Percentiles rank a stretch among this genome's conserved stretches.
Conservation (phyloP, 208 protist species). For the Leishmania arabica region DNA sequence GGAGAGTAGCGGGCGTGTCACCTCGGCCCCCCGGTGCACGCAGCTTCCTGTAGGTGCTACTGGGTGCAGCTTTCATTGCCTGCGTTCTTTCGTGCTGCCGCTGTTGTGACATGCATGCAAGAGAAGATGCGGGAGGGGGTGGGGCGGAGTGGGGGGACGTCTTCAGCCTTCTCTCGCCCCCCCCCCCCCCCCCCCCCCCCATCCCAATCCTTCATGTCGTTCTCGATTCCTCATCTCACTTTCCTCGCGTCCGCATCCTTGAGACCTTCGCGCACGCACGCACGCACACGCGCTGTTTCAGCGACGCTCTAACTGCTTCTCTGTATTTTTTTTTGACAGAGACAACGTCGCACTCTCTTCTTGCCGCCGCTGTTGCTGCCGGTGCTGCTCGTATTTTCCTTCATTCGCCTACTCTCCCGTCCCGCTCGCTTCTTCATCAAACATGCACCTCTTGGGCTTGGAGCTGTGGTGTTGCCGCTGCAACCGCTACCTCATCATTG, state of each 20-base stretch:
- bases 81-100: neutral
- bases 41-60: neutral
- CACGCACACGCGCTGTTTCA: neutral
- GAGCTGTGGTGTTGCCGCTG: constrained; percentile 14
- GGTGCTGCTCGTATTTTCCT: neutral
- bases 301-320: neutral
- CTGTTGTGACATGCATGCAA: neutral
- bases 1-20: neutral
- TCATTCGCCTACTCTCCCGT: neutral
- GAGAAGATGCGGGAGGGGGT: neutral
- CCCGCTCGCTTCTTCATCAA: neutral
- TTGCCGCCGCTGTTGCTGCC: neutral
- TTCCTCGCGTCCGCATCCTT: neutral
- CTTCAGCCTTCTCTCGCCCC: neutral
- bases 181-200: too few species aligned
- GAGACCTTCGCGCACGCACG: neutral
- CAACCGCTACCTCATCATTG: constrained; percentile 19
- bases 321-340: neutral
- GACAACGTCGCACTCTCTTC: neutral
- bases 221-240: neutral
- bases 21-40: neutral
- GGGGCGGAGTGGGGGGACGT: neutral
- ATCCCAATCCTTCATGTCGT: too few species aligned
- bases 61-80: neutral
- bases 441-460: constrained; percentile 18